These are phyloP conservation scores for Aspergillus brunneoviolaceus DNA, from an alignment of 2,329 filamentous ascomycete genomes.

Conservation along the genomic window DNA sequence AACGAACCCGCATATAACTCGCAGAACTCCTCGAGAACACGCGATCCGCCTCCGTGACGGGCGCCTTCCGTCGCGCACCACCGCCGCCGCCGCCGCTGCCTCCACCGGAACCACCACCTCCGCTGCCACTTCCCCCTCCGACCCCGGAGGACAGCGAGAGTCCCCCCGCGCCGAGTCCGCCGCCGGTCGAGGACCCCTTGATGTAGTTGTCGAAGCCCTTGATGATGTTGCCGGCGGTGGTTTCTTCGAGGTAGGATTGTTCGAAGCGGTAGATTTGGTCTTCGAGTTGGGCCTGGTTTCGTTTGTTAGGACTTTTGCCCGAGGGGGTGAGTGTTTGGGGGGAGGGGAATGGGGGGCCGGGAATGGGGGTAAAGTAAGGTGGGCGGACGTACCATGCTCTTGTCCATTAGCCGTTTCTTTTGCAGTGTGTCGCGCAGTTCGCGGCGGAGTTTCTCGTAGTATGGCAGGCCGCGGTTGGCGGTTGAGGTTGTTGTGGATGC, in stretches of 20 bases:
- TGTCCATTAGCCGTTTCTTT: constrained; percentile 64
- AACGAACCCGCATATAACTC: constrained; percentile 46
- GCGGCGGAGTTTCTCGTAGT: constrained; percentile 70
- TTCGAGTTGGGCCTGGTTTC: constrained; percentile 60
- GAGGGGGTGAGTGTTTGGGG: neutral
- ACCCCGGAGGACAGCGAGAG: constrained; percentile 31
- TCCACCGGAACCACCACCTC: constrained; percentile 19
- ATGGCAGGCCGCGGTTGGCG: constrained; percentile 54
- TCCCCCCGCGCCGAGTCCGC: constrained; percentile 31
- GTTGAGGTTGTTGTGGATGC: constrained; percentile 19
- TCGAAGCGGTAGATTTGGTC: constrained; percentile 83
- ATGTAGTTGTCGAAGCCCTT: constrained; percentile 98
- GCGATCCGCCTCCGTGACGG: constrained; percentile 47
- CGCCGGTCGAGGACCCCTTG: constrained; percentile 71
- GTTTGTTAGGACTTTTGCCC: neutral
- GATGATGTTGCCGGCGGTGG: constrained; percentile 87
- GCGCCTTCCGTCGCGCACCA: constrained; percentile 43
- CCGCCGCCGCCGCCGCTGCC: constrained; percentile 19
- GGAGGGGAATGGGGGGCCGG: neutral
- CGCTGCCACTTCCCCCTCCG: constrained; percentile 13
- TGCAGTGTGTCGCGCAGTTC: constrained; percentile 66
- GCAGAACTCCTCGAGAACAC: constrained; percentile 51
- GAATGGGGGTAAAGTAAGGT: no score
- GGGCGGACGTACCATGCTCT: constrained; percentile 52
- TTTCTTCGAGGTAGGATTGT: constrained; percentile 85